Conservation (phyloP, 352 stramenopile genomes). For the Pythium monospermum region DNA sequence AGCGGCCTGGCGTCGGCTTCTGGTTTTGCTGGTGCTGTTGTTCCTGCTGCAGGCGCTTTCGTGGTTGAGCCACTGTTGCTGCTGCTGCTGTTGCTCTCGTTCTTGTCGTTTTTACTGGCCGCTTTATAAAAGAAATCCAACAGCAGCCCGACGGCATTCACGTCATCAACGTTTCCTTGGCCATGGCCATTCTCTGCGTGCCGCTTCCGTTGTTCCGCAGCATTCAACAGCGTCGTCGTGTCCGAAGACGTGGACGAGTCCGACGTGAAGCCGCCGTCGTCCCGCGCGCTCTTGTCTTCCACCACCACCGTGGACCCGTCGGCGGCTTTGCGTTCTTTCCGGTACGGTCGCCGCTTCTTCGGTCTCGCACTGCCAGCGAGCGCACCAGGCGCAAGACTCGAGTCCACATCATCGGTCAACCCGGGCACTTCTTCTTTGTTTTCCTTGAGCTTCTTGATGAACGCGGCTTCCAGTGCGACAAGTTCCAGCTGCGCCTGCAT, state of each 20-base stretch:
- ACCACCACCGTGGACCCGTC: no score
- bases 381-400: constrained; percentile 14
- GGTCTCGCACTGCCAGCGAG: constrained; percentile 25
- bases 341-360: constrained; percentile 26
- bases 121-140: constrained; percentile 81
- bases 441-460: constrained; percentile 74
- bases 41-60: no score
- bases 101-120: constrained; percentile 46
- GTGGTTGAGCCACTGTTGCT: no score
- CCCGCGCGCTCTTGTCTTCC: no score
- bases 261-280: constrained; percentile 25
- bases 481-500: constrained; percentile 76
- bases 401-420: constrained; percentile 47
- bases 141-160: constrained; percentile 60
- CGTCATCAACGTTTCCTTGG: constrained; percentile 48
- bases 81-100: constrained; percentile 18
- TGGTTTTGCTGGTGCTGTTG: no score
- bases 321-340: constrained; percentile 11
- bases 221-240: no score
- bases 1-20: neutral
- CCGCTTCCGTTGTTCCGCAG: constrained; percentile 2
- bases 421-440: constrained; percentile 67
- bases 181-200: constrained; percentile 18
- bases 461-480: constrained; percentile 63
- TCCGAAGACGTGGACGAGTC: constrained; percentile 28